A percentile compares a stretch with the other conserved stretches of the same genome.
Evolutionary conservation across 345 rosid species (phyloP).

Genomic region (Gossypium arboreum): DNA sequence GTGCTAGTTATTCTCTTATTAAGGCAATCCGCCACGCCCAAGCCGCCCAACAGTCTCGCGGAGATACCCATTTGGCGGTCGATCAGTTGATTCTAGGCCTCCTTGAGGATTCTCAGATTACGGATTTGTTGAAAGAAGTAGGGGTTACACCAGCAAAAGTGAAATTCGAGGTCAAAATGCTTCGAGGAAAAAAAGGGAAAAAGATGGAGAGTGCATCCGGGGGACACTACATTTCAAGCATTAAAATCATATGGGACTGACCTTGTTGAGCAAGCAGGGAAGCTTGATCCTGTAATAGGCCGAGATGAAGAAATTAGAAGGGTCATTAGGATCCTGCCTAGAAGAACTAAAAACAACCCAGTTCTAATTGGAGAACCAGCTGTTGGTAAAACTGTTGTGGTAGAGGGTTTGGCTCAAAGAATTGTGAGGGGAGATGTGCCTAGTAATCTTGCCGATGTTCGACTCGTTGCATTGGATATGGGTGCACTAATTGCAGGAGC

Average conservation of each 20-base stretch:
- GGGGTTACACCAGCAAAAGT: conserved; percentile 50
- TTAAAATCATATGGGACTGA: conserved; percentile 87
- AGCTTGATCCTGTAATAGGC: conserved; percentile 92
- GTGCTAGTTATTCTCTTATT: conserved; percentile 65
- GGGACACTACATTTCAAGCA: conserved; percentile 72
- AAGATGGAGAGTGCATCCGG: conserved; percentile 87
- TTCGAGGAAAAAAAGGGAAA: conserved; percentile 82
- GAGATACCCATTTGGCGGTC: conserved; percentile 76
- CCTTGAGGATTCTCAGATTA: conserved; percentile 85
- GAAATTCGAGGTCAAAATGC: conserved; percentile 78
- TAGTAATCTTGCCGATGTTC: conserved; percentile 76
- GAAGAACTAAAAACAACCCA: conserved; percentile 91
- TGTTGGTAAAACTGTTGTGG: conserved; percentile 93
- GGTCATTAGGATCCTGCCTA: conserved; percentile 74
- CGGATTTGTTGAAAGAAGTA: conserved; percentile 63
- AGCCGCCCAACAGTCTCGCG: conserved; percentile 57
- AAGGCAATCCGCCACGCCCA: conserved; percentile 76
- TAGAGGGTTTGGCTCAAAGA: conserved; percentile 91
- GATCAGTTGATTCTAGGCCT: conserved; percentile 79
- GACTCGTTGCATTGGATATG: conserved; percentile 82
- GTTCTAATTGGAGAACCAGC: conserved; percentile 97
- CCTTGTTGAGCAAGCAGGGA: conserved; percentile 90
- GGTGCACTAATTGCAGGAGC: conserved; percentile 89
- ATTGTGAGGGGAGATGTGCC: conserved; percentile 90
- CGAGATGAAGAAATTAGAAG: conserved; percentile 87